Conservation (phyloP, 2,329 filamentous ascomycete species). For the Furcasterigmium sp. region DNA sequence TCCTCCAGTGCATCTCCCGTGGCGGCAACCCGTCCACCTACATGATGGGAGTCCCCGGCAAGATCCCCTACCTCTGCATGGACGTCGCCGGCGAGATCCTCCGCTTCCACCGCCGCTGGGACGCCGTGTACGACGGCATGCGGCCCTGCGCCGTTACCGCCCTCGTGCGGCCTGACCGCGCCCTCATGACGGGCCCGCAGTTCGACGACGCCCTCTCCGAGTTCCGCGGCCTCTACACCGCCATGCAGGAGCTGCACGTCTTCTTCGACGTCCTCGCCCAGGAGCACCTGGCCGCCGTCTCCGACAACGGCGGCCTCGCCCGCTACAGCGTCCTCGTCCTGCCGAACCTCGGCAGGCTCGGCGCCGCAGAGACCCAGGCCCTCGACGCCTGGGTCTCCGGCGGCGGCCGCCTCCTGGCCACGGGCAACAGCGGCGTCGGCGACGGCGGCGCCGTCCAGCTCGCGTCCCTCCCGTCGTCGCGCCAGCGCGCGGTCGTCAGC, state of each 20-base stretch:
- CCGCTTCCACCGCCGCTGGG: slow-evolving; percentile 7
- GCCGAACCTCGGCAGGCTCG: slow-evolving; percentile 9
- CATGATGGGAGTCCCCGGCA: slow-evolving; percentile 12
- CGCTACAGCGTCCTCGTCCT: slow-evolving; percentile 9
- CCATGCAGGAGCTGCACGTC: slow-evolving; percentile 13
- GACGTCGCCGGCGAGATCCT: slow-evolving; percentile 5
- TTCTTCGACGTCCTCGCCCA: slow-evolving; percentile 10
- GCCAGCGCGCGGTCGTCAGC: neutral
- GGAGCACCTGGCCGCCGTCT: slow-evolving; percentile 7
- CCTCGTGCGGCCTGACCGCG: slow-evolving; percentile 5
- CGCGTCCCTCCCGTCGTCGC: neutral
- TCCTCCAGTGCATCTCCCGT: slow-evolving; percentile 11
- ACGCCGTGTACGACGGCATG: slow-evolving; percentile 8
- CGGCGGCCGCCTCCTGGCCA: slow-evolving; percentile 9
- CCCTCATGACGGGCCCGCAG: slow-evolving; percentile 3
- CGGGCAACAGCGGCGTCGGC: slow-evolving; percentile 7
- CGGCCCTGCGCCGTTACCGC: slow-evolving; percentile 8
- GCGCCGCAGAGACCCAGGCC: neutral
- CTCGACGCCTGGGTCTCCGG: slow-evolving; percentile 8
- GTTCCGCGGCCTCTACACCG: slow-evolving; percentile 12
- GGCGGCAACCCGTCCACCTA: slow-evolving; percentile 12
- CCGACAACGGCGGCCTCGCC: slow-evolving; percentile 5
- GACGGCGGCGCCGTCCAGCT: slow-evolving; percentile 3
- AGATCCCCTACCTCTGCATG: slow-evolving; percentile 9
- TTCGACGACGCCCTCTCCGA: slow-evolving; percentile 7